Base-by-base conservation (phyloP, 768 basidiomycete species). In the Kwoniella sp. region DNA sequence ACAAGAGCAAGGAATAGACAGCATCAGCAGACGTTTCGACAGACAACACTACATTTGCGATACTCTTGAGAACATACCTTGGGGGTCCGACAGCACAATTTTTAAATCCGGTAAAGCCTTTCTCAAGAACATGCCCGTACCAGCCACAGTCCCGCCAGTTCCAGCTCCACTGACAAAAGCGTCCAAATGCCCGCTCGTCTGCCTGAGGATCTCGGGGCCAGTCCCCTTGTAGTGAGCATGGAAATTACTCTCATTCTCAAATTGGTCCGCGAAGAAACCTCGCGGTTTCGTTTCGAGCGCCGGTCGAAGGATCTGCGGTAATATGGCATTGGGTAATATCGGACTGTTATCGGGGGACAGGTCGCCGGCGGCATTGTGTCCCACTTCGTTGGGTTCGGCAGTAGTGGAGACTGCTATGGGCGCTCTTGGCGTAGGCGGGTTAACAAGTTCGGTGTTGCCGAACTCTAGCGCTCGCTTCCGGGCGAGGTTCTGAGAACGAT, bases 101-200 rank as follows among this genome's bases (percentile, higher is more conserved):
- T 86, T 74, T 51, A 94, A 71, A 62, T 85, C 82, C 25, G 86
- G 83, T 53, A 90, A 84, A 83, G 87, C 86, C 12, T 86, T 86
- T 82, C 93, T 95, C 58, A 99, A 82, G 74, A 85, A 95, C 56
- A 82, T 85, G 0, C 92, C 93, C 4, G 85, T 86, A 0, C 95
- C 95, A 1, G 93, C 89, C 56, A 99, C 86, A 2, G 95, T 98
- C 13, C 96, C 96, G 4, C 96, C 95, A 1, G 95, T 97, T n/a
- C 93, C 93, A 61, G 95, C 93, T 1, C 95, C 95, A 29, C 89
- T 87, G 47, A 98, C 88, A 73, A 97, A 97, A 5, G 89, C 92
- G 74, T 90, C 85, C 0, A 96, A 67, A 28, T 82, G 82, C 12
- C 93, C 93, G 73, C 88, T 89, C 7, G 91, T 92, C 78, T 99